Evolutionary conservation across 1,284 basidiomycete species (phyloP).

Genomic region (Psilocybe mexicana): DNA sequence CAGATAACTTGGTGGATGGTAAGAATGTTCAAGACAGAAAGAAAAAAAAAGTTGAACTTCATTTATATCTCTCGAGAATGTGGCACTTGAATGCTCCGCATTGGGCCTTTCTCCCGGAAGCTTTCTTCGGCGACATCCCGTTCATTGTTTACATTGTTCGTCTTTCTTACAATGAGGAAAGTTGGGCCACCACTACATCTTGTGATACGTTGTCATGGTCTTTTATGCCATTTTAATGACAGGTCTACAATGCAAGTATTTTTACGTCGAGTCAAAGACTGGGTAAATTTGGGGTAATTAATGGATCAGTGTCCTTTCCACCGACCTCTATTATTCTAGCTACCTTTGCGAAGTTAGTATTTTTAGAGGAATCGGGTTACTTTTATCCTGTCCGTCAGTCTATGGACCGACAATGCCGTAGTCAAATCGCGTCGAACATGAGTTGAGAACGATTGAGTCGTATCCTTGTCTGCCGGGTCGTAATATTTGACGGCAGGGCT

Average conservation of each 20-base stretch:
- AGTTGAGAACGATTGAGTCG: neutral
- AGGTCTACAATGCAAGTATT: too few relatives aligned
- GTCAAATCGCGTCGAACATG: slow-evolving; percentile 24
- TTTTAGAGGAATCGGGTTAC: slow-evolving; percentile 26
- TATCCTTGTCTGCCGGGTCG: neutral
- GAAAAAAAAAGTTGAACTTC: neutral
- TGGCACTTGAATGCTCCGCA: slow-evolving; percentile 10
- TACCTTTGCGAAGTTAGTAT: neutral
- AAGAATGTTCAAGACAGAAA: neutral
- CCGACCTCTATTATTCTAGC: neutral
- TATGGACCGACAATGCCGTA: slow-evolving; percentile 35
- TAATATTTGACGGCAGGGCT: neutral
- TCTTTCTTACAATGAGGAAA: neutral
- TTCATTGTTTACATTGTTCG: slow-evolving; percentile 2
- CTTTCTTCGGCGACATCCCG: neutral
- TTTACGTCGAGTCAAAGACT: too few relatives aligned
- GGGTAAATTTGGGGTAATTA: too few relatives aligned
- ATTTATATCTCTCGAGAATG: neutral
- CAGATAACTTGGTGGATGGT: neutral
- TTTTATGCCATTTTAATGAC: neutral
- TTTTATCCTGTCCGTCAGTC: slow-evolving; percentile 37
- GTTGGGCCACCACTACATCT: neutral
- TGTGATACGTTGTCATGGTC: neutral
- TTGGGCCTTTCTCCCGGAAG: neutral
- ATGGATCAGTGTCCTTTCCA: too few relatives aligned